Evolutionary conservation across 805 yeast genomes (phyloP), one percentile per base, ranked within the genome.

Genomic region (Candida pini): DNA sequence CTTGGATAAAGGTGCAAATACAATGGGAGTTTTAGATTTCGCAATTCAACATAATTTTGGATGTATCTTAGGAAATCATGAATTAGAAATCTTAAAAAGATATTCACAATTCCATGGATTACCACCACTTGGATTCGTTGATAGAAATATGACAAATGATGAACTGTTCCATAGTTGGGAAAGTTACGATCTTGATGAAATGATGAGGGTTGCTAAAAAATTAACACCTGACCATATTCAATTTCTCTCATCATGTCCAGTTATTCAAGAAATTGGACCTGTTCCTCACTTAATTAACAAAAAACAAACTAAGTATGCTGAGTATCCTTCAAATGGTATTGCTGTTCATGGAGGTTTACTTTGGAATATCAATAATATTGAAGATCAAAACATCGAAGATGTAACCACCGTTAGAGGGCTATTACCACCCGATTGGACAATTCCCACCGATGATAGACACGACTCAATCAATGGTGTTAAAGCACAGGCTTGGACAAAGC

Each of bases 61-160:
- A 35, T 88, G 95, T 53, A 76, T 89, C 3, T 62, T 92, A 39
- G 97, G 97, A 0, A 89, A 89, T 62, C 96, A 90, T 57, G 97
- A 89, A 58, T 68, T 80, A 41, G 78, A 77, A 40, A 71, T 82
- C 9, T 52, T 89, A 44, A 69, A 76, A 35, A 62, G 78, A 49
- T 86, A 86, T 51, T 75, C 80, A 17, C 73, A 60, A 39, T 69
- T 63, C 48, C 88, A 77, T 56, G 71, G 72, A 18, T 58, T 76
- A 9, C 56, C 57, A 6, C 23, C 31, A 22, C 39, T 58, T 13
- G 26, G 38, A 5, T 46, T 45, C 24, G 43, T 41, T 16, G 47
- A 47, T 18, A 41, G 44, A 19, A 39, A 40, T 18, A 36, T 35
- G 3, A 41, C 43, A 5, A 33, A 35, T 7, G 40, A 44, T 10